phyloP scores from a whole-genome alignment of 1,139 yeast genomes.

The Debaryomyces nepalensis region DNA sequence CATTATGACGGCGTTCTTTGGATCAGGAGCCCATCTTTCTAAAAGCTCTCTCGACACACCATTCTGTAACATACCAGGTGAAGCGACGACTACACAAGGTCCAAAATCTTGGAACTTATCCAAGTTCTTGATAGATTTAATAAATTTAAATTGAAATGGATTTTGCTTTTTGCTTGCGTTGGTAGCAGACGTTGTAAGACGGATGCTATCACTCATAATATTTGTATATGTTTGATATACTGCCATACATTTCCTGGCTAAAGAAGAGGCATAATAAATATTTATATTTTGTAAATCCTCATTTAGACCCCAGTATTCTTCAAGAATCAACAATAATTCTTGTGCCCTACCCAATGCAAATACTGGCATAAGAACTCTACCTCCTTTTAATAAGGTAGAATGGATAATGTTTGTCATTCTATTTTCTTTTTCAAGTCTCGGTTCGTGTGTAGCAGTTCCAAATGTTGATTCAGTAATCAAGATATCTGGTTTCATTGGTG shows the following conservation, averaged over 20 bases:
- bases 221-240: conserved; percentile 95
- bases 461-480: conserved; percentile 94
- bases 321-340: conserved; percentile 83
- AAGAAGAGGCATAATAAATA: conserved; percentile 87
- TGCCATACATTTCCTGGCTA: conserved; percentile 96
- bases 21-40: conserved; percentile 98
- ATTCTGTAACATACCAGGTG: conserved; percentile 98
- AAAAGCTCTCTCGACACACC: conserved; percentile 90
- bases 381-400: conserved; percentile 84
- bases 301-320: conserved; percentile 91
- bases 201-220: conserved; percentile 93
- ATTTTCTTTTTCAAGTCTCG: conserved; percentile 81
- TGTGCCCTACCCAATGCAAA: conserved; percentile 98
- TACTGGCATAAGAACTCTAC: conserved; percentile 89
- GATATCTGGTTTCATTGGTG: conserved; percentile 86
- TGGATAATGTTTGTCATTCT: conserved; percentile 83
- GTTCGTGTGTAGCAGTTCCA: conserved; percentile 97
- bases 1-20: conserved; percentile 80
- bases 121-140: conserved; percentile 76
- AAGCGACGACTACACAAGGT: conserved; percentile 94
- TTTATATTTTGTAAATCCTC: conserved; percentile 82
- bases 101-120: conserved; percentile 92
- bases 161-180: conserved; percentile 48
- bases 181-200: conserved; percentile 73
- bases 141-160: conserved; percentile 89